Evolutionary conservation across 345 rosid species (phyloP), one percentile per base, ranked within the genome.

Genomic region (Ailanthus altissimus): DNA sequence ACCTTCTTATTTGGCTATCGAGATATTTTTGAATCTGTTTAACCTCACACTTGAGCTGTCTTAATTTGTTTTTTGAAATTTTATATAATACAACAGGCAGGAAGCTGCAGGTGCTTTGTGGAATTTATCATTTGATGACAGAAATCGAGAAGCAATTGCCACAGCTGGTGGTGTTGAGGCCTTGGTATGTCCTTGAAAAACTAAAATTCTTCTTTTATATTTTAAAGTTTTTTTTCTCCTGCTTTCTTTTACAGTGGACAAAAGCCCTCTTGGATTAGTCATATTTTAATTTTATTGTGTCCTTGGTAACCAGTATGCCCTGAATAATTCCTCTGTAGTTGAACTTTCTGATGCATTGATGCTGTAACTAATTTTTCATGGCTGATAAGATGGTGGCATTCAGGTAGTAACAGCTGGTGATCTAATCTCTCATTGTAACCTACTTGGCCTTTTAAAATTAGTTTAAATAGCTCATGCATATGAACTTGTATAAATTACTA

Each of bases 41-140:
- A 42, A 61, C 54, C 32, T 70, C 53, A 47, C 60, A 47, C 50
- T 56, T 20, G 12, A 50, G 14, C 61, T 58, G 25, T 49, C 63
- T 65, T 67, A 56, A 58, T 20, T 45, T n/a, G 20, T 14, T 13
- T n/a, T 49, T 46, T 2, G n/a, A 8, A 59, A 20, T 73, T 20
- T 54, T 63, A 13, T 62, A 42, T 63, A 13, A n/a, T 62, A 8
- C 38, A 26, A 77, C 74, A 82, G 88, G 80, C 83, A 82, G 47
- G 85, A 85, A 77, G 85, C 85, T 40, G 84, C 85, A 54, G 88
- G 88, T 75, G 85, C 88, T 49, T 75, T 82, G 46, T 82, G 88
- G 88, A 85, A 85, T 60, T 78, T 85, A 66, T 82, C 85, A 49
- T 80, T 85, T 72, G 85, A 85, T 75, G 88, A 80, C 78, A 80